phyloP scores from a whole-genome alignment of 345 rosid genomes.

The Bruguiera gymnorhiza region DNA sequence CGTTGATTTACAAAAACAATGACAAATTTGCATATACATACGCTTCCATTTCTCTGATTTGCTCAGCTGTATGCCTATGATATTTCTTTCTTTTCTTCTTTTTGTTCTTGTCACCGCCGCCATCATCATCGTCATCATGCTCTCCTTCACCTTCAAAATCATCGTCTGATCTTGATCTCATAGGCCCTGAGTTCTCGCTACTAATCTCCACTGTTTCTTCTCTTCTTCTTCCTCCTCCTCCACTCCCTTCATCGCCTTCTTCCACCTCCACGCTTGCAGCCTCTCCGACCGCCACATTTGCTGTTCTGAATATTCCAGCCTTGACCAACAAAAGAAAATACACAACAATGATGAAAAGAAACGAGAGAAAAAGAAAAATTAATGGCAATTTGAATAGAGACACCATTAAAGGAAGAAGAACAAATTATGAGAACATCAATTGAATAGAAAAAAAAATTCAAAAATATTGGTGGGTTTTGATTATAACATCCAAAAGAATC shows the following conservation, averaged over 20 bases:
- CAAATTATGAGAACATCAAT: no score
- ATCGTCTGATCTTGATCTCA: conserved; percentile 81
- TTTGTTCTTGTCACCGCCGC: conserved; percentile 43
- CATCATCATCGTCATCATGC: conserved; percentile 44
- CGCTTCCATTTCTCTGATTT: conserved; percentile 98
- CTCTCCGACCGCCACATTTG: conserved; percentile 30
- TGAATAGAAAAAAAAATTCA: no score
- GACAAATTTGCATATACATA: conserved; percentile 27
- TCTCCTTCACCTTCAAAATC: conserved; percentile 60
- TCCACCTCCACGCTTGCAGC: conserved; percentile 51
- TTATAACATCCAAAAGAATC: background rate
- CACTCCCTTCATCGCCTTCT: conserved; percentile 65
- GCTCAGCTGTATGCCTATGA: conserved; percentile 90
- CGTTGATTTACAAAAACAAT: background rate
- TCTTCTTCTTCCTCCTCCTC: conserved; percentile 44
- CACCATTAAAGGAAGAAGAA: no score
- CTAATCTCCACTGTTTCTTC: conserved; percentile 83
- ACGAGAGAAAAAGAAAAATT: background rate
- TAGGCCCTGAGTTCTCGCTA: conserved; percentile 86
- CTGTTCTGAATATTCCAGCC: conserved; percentile 94
- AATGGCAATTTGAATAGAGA: background rate
- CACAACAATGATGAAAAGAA: background rate
- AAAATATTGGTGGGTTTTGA: background rate
- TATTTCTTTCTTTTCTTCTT: conserved; percentile 96
- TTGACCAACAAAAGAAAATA: conserved; percentile 18